Percentiles rank a stretch among this genome's conserved stretches.
Evolutionary conservation across 495 filamentous ascomycete genomes (phyloP).

Genomic region (Geopyxis carbonaria): DNA sequence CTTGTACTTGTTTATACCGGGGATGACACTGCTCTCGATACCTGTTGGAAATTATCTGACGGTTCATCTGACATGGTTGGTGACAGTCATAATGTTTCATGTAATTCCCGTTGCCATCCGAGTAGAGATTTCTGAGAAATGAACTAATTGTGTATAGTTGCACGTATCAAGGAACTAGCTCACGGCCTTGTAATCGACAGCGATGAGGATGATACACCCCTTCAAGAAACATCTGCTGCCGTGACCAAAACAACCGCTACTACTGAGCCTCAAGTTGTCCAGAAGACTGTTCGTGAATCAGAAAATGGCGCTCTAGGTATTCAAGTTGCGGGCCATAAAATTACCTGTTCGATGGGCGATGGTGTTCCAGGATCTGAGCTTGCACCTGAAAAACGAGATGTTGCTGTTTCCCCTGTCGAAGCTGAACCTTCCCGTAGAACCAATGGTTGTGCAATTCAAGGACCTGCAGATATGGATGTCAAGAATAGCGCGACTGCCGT

Average conservation of each 20-base stretch:
- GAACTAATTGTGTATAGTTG: conserved; percentile 14
- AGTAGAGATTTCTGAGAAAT: neutral
- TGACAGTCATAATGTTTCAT: conserved; percentile 13
- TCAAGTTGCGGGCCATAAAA: neutral
- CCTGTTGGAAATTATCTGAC: conserved; percentile 70
- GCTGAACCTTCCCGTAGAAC: conserved; percentile 9
- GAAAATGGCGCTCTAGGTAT: conserved; percentile 2
- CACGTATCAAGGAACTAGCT: conserved; percentile 22
- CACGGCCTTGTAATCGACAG: conserved; percentile 10
- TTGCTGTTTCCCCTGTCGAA: neutral
- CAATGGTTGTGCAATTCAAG: conserved; percentile 6
- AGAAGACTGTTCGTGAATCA: too few relatives aligned
- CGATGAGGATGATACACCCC: conserved; percentile 2
- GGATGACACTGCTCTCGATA: conserved; percentile 57
- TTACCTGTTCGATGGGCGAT: neutral
- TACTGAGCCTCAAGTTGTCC: neutral
- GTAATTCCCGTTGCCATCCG: conserved; percentile 10
- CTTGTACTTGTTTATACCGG: conserved; percentile 80
- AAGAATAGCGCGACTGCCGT: too few relatives aligned
- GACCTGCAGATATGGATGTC: too few relatives aligned
- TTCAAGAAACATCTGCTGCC: conserved; percentile 1
- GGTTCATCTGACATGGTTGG: conserved; percentile 47
- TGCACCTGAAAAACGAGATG: neutral
- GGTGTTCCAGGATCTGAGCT: neutral
- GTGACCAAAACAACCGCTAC: neutral